phyloP scores from a whole-genome alignment of 2,329 filamentous ascomycete species.

The Fusarium guadeloupense region DNA sequence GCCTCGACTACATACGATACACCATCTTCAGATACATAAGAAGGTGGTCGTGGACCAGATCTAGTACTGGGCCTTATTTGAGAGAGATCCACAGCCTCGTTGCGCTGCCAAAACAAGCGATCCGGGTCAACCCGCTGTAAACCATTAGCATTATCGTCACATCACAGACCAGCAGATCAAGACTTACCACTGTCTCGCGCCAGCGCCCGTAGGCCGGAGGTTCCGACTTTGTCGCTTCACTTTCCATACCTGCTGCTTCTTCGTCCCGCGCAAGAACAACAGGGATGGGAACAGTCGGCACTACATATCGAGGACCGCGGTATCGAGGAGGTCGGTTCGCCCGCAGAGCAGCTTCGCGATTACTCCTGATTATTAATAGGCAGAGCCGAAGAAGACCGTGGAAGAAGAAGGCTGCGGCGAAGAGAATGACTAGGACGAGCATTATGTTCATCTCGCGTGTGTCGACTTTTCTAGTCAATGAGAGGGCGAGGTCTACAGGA shows the following conservation, averaged over 20 bases:
- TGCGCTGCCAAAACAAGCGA: conserved; percentile 82
- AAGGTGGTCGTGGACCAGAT: conserved; percentile 69
- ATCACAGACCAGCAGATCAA: neutral
- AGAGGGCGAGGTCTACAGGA: conserved; percentile 73
- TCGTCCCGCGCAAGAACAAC: conserved; percentile 80
- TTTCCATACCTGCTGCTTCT: conserved; percentile 68
- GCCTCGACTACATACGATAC: conserved; percentile 77
- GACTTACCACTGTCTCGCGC: conserved; percentile 81
- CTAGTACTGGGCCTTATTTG: conserved; percentile 38
- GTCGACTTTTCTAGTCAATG: conserved; percentile 69
- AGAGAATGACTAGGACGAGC: conserved; percentile 79
- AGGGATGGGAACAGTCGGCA: conserved; percentile 77
- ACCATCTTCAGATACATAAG: conserved; percentile 79
- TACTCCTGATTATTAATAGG: conserved; percentile 68
- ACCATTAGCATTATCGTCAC: conserved; percentile 11
- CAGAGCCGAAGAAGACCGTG: conserved; percentile 79
- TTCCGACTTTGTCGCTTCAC: conserved; percentile 64
- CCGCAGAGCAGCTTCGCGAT: conserved; percentile 40
- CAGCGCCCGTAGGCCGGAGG: conserved; percentile 89
- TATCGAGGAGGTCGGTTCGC: conserved; percentile 54
- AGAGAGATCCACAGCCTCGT: conserved; percentile 51
- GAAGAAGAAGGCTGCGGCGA: conserved; percentile 80
- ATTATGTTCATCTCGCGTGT: conserved; percentile 81
- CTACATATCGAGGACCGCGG: conserved; percentile 70
- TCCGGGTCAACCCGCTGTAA: conserved; percentile 78